A percentile compares a stretch with the other conserved stretches of the same genome.
Conservation (phyloP, 176 grass and related monocot genomes). For the Avena atlantica region DNA sequence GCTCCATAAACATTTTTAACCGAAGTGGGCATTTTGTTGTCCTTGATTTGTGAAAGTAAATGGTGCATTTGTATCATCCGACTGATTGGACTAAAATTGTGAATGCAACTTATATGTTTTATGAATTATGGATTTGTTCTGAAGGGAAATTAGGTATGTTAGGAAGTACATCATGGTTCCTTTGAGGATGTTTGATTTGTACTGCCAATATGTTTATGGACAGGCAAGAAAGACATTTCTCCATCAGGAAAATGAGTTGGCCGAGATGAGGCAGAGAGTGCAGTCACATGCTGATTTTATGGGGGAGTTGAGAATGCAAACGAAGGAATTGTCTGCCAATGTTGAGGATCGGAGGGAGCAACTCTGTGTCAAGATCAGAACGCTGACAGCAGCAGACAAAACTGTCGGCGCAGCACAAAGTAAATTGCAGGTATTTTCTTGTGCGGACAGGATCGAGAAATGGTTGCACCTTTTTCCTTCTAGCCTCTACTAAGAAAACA, state of each 20-base stretch:
- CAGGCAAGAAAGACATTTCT: conserved; percentile 66
- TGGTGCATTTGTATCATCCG: neutral
- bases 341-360: conserved; percentile 52
- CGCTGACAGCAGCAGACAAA: conserved; percentile 63
- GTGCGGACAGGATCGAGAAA: neutral
- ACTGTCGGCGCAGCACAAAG: conserved; percentile 37
- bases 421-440: conserved; percentile 69
- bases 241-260: conserved; percentile 64
- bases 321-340: conserved; percentile 50
- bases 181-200: conserved; percentile 5
- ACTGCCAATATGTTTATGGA: neutral
- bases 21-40: neutral
- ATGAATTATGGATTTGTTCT: neutral
- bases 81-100: neutral
- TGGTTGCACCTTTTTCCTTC: neutral
- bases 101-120: neutral
- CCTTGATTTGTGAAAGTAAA: neutral
- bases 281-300: conserved; percentile 49
- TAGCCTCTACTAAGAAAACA: neutral
- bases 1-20: neutral
- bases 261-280: conserved; percentile 65
- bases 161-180: neutral
- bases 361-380: conserved; percentile 67
- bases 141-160: neutral
- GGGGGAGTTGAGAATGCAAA: conserved; percentile 47